Base-by-base conservation (phyloP, 2,329 filamentous ascomycete genomes). In the Fonsecaea erecta region DNA sequence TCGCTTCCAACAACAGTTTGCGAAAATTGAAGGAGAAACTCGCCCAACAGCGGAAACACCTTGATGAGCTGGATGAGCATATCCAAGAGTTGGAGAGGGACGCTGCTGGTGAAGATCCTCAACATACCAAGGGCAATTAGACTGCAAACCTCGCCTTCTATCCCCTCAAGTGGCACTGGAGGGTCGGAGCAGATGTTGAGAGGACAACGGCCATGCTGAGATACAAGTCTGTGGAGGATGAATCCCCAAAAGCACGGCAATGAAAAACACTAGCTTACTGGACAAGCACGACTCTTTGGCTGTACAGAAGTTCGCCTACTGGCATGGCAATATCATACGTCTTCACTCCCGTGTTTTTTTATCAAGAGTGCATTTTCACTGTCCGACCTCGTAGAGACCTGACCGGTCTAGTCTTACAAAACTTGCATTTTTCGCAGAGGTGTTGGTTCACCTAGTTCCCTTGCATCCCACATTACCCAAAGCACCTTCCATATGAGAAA, bases 11-110 rank as follows among this genome's bases (percentile, higher is more conserved):
- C 9, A 56, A 21, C 66, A 86, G 84, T 75, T 89, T 97, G 69
- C 73, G 85, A 59, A 86, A 86, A 77, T 88, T 97, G 73, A 89
- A 86, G 73, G 78, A 81, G 69, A 87, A 86, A 77, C 85, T 97
- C 71, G 75, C 79, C 69, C 88, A 91, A 79, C 92, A 97, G 83
- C 87, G 91, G 78, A 81, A 88, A 72, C 92, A 96, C 82, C 87
- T 97, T 71, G 84, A 94, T 76, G 89, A 93, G 77, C 87, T 97
- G 68, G 88, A 92, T 74, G 86, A 90, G 75, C 91, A 96, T 85
- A 93, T 97, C 92, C 88, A 95, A 74, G 88, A 92, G 71, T 83
- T 95, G 74, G 91, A 90, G 78, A 89, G 86, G 80, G 82, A 87
- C 80, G 86, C 87, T 70, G 88, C 88, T 76, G 88, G 88, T 76